A percentile compares a stretch with the other conserved stretches of the same genome.
Evolutionary conservation across 306 rosid species (phyloP).

Genomic region (Vigna nakashimae): DNA sequence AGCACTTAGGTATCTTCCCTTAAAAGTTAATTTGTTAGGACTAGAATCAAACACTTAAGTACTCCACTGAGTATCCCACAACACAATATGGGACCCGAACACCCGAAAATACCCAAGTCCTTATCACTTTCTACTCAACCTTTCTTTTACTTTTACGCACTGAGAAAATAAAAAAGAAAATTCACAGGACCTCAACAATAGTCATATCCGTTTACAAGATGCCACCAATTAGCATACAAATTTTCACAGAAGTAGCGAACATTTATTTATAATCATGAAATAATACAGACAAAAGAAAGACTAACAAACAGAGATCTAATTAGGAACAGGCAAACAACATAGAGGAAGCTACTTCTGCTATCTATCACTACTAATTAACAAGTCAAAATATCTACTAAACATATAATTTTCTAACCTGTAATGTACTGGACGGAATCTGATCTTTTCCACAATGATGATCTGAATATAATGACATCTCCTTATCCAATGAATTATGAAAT

Average conservation of each 20-base stretch:
- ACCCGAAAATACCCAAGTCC: neutral
- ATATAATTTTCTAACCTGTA: conserved; percentile 72
- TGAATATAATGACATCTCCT: conserved; percentile 88
- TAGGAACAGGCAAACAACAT: neutral
- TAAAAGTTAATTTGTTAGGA: neutral
- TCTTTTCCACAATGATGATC: conserved; percentile 93
- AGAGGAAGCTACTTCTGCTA: conserved; percentile 3
- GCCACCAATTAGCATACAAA: conserved; percentile 24
- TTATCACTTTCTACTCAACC: neutral
- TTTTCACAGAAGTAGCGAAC: conserved; percentile 9
- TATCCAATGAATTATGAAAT: conserved; percentile 86
- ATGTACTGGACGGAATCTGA: conserved; percentile 89
- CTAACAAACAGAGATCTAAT: conserved; percentile 9
- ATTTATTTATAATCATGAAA: neutral
- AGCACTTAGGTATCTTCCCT: neutral
- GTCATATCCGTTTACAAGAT: conserved; percentile 37
- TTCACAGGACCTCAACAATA: conserved; percentile 22
- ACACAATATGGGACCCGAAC: neutral
- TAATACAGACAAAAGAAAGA: conserved; percentile 14
- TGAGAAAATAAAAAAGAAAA: neutral
- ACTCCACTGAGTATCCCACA: neutral
- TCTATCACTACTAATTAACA: conserved; percentile 28
- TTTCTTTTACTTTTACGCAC: conserved; percentile 4
- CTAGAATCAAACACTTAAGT: neutral
- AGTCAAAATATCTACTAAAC: conserved; percentile 32